phyloP scores from a whole-genome alignment of 495 filamentous ascomycete genomes.

The Tuber umbilicatum region DNA sequence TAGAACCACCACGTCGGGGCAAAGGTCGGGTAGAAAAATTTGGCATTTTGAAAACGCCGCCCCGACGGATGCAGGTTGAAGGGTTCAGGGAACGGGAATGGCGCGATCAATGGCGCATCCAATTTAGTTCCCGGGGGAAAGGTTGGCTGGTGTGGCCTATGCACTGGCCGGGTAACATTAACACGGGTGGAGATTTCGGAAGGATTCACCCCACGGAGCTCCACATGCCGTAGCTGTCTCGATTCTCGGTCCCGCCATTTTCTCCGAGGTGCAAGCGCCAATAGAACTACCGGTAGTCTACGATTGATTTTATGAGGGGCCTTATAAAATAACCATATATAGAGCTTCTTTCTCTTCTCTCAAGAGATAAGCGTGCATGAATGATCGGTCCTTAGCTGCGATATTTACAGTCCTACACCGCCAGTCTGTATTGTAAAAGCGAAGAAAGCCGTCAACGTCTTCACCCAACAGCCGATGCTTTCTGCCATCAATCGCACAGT shows the following conservation, averaged over 20 bases:
- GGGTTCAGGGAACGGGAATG: not conserved
- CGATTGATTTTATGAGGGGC: not conserved
- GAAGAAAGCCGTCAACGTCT: not conserved
- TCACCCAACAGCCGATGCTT: no score
- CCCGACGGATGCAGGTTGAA: not conserved
- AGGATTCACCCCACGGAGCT: no score
- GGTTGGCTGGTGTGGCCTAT: no score
- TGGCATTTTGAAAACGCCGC: not conserved
- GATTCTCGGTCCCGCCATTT: not conserved
- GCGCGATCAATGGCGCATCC: not conserved
- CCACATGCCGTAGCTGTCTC: no score
- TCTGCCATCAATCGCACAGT: not conserved
- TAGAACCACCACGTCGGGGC: not conserved
- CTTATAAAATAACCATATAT: not conserved
- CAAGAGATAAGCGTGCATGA: not conserved
- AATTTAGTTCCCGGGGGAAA: not conserved
- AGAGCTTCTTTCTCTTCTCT: not conserved
- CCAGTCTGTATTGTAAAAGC: not conserved
- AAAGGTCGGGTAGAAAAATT: not conserved
- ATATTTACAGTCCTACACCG: not conserved
- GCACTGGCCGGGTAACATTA: not conserved
- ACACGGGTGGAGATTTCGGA: no score
- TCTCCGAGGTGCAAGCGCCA: not conserved
- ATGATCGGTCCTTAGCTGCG: not conserved
- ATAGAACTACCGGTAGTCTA: not conserved